Conservation (phyloP, 345 rosid genomes). For the Linum lewisii region DNA sequence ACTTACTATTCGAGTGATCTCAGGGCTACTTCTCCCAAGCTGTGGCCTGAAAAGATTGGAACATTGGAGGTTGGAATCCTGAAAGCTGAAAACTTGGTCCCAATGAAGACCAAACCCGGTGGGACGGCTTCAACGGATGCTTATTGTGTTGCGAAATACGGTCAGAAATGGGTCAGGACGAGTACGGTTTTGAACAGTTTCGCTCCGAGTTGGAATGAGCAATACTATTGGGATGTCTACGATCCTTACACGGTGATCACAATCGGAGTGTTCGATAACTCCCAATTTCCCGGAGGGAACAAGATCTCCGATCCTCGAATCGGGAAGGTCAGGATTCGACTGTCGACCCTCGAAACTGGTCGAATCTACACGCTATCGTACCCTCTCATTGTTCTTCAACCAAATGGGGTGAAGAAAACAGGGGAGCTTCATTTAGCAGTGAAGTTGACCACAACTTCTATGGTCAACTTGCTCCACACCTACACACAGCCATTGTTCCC, state of each 20-base stretch:
- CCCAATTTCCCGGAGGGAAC: conserved; percentile 29
- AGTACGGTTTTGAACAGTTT: conserved; percentile 25
- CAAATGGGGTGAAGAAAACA: conserved; percentile 40
- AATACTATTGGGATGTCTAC: conserved; percentile 36
- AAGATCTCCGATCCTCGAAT: conserved; percentile 28
- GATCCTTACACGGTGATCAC: conserved; percentile 36
- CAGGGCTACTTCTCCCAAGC: conserved; percentile 27
- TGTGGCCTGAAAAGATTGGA: conserved; percentile 35
- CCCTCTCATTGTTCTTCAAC: conserved; percentile 34
- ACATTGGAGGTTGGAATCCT: conserved; percentile 43
- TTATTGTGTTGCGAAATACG: conserved; percentile 43
- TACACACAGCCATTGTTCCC: conserved; percentile 41
- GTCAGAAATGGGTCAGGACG: conserved; percentile 34
- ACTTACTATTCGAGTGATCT: conserved; percentile 41
- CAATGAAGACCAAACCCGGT: conserved; percentile 36
- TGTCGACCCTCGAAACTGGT: conserved; percentile 35
- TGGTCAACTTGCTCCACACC: conserved; percentile 22
- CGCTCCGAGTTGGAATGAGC: conserved; percentile 38
- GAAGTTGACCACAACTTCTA: conserved; percentile 31
- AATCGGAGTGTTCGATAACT: conserved; percentile 33
- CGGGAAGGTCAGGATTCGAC: conserved; percentile 46
- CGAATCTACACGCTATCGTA: conserved; percentile 35
- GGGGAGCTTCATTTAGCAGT: conserved; percentile 46
- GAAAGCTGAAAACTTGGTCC: conserved; percentile 31
- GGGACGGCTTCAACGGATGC: conserved; percentile 35